Base-by-base conservation (phyloP, 129 eudicot species). In the Lactuca saligna region DNA sequence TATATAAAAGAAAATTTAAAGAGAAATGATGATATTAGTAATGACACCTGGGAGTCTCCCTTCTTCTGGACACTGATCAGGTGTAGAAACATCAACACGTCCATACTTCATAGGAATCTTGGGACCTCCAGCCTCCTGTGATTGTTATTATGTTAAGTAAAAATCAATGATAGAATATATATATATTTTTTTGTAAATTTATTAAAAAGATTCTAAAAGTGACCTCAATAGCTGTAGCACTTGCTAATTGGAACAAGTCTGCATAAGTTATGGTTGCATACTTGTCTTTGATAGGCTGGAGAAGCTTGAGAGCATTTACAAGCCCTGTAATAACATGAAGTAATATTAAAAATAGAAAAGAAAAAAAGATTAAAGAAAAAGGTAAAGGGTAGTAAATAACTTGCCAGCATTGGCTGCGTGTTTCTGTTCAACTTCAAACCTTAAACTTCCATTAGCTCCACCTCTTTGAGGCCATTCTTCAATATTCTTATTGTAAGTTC, bases 221-320 rank as follows among this genome's bases (percentile, higher is more conserved):
- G 17, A 93, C 98, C 99, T 93, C 99, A 13, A 93, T 82, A 63
- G 99, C 95, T 48, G 97, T 93, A 75, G 99, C 99, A 93, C 99
- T 87, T 57, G 95, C 99, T 84, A 93, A 81, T 29, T 93, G 99
- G 69, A 89, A 93, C 63, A 93, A 81, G 61, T 93, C 99, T 0
- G 99, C 99, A 83, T 89, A 93, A 48, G 86, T 87, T 70, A 93
- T 81, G 53, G 78, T 81, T 20, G 99, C 51, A 69, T 93, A 93
- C 80, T 93, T 89, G 65, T 93, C 97, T 80, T 89, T 93, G 73
- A 93, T 93, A 61, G 97, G 97, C 82, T 93, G 90, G 64, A 93
- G 87, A 78, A 93, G 95, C 54, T 85, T 87, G 55, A 93, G 86
- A 17, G 99, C 99, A 85, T 93, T 93, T 61, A 93, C 89, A 66